Base-by-base conservation (phyloP, 345 rosid species). In the Euclidium syriacum region DNA sequence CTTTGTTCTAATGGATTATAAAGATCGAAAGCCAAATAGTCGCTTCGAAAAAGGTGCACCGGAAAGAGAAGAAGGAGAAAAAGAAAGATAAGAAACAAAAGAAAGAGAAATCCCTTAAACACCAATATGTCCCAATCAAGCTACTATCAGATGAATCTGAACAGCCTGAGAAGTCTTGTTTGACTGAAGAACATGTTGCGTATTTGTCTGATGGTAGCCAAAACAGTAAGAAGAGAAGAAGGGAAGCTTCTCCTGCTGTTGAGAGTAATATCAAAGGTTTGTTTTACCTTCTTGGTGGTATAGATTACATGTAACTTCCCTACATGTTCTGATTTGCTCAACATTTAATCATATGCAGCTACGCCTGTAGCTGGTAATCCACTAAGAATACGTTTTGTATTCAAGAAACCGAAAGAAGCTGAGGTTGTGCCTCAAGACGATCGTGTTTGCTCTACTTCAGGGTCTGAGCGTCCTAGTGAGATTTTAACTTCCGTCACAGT, bases 201-300 rank as follows among this genome's bases (percentile, higher is more conserved):
- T 74, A 70, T 44, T 41, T 78, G 40, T 77, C 86, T 20, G 90
- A 84, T 52, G 76, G 79, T 17, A 75, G 67, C 1, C 71, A 79
- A 48, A 77, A 73, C 48, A 67, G 81, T 47, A 81, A 78, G 50
- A 77, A 79, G 75, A 70, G 78, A 19, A 82, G 73, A 63, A 46
- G 58, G 41, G 60, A 67, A 25, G 3, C 61, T 25, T 17, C 51
- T 22, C 55, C 72, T 43, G 51, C 47, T n/a, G 62, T 46, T 34
- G 67, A 52, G 53, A 64, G 71, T 42, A 54, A 56, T 63, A 33
- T 52, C 24, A 34, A 50, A 35, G 85, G 87, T 84, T 73, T 46
- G 74, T 68, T 20, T 4, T 12, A 2, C 16, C 30, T 2, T 0
- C 0, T 15, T 10, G 1, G 4, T 29, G 0, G 40, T n/a, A 5